These are phyloP conservation scores for Lactifluus rugatus DNA, from an alignment of 768 basidiomycete species.

Conservation along the genomic window DNA sequence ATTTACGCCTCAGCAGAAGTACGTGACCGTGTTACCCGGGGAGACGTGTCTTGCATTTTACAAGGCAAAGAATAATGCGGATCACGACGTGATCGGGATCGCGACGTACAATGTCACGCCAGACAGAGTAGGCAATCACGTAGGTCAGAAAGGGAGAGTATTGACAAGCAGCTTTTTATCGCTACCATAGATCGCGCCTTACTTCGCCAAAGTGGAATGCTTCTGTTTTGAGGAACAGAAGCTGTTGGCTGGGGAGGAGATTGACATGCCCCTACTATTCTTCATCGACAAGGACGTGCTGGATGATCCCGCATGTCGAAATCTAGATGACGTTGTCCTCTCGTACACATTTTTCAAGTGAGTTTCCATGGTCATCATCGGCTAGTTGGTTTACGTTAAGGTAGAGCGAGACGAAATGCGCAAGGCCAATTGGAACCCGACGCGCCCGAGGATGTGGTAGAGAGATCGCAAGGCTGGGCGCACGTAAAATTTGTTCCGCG, in stretches of 20 bases:
- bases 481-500: slow-evolving; percentile 42
- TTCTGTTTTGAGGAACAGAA: slow-evolving; percentile 99
- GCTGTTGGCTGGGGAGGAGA: slow-evolving; percentile 88
- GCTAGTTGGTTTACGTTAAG: neutral
- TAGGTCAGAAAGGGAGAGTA: neutral
- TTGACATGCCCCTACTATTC: slow-evolving; percentile 96
- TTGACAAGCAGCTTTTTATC: neutral
- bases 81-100: slow-evolving; percentile 91
- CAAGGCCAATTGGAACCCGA: slow-evolving; percentile 87
- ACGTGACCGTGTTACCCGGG: slow-evolving; percentile 83
- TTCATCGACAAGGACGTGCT: slow-evolving; percentile 97
- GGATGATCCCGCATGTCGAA: slow-evolving; percentile 82
- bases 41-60: slow-evolving; percentile 97
- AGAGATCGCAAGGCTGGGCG: slow-evolving; percentile 70
- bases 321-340: slow-evolving; percentile 83
- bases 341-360: slow-evolving; percentile 98
- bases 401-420: slow-evolving; percentile 75
- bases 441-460: slow-evolving; percentile 68
- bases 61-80: slow-evolving; percentile 76
- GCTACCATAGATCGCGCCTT: slow-evolving; percentile 76
- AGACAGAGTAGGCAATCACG: slow-evolving; percentile 58
- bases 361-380: slow-evolving; percentile 21
- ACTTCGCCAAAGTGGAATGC: slow-evolving; percentile 98
- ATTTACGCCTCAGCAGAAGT: slow-evolving; percentile 86
- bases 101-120: slow-evolving; percentile 99